Base-by-base conservation (phyloP, 2,329 filamentous ascomycete genomes). In the Bipolaris zeicola region DNA sequence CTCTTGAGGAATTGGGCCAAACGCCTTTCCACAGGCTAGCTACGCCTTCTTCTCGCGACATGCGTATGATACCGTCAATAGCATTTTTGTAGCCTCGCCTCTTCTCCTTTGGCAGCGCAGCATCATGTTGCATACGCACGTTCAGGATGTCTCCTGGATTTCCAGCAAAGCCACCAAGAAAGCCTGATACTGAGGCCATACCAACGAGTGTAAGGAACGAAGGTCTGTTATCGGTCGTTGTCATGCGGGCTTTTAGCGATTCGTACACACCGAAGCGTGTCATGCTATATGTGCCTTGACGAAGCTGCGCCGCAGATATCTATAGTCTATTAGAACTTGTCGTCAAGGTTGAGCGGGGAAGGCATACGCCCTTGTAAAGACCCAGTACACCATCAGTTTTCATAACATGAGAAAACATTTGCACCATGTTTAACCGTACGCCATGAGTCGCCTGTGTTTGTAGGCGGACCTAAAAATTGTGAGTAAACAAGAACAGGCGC, bases 241-340 rank as follows among this genome's bases (percentile, higher is more conserved):
- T 85, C 71, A 89, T 83, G 49, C 83, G 85, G 22, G 85, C 80
- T 79, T 99, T 99, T 57, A 98, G 83, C 66, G 96, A 88, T 79
- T 98, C 95, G 82, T 99, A 99, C 63, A 97, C 87, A 63, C 92
- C 95, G 80, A 99, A 99, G 46, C 95, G 91, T 36, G 92, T 95
- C 48, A 95, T 99, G 57, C 90, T 95, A 81, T 99, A 99, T 57
- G 95, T 98, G 52, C 79, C 85, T 80, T 98, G 95, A 63, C 95
- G 93, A 55, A 98, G 85, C 46, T 98, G 85, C 54, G 93, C 95
- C 65, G 95, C 95, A 2, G 93, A 96, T 57, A 98, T 87, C 79
- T 87, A 68, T 5, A 22, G 22, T n/a, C 16, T 5, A 34, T 62
- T 34, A 60, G 43, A n/a, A 8, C 2, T 26, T 10, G 16, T 13